Evolutionary conservation across 139 green algal genomes (phyloP), one percentile per base, ranked within the genome.

Genomic region (Microglena sp.): DNA sequence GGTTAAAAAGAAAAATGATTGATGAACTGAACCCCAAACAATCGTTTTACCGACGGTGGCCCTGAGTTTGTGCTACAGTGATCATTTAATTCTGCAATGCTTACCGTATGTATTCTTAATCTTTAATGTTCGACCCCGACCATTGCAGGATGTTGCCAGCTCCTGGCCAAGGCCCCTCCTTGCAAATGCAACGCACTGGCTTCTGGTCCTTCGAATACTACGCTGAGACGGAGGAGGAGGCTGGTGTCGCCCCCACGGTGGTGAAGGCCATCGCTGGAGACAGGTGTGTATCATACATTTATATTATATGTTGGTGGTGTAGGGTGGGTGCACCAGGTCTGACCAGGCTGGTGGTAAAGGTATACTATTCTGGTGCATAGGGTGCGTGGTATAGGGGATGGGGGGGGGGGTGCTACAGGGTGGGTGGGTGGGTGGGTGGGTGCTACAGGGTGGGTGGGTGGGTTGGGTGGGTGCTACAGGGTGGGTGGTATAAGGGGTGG

Each of bases 171-270:
- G 50, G 50, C 21, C 50, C 50, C 11, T 59, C 50, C 21, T 18
- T 32, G 21, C 21, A 18, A 11, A n/a, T n/a, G 50, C 11, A 11
- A 6, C 15, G 22, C 21, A 11, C 11, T 26, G 50, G 50, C 18
- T n/a, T 11, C 50, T 59, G 50, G 50, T 11, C 6, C 21, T n/a
- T 32, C 57, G 63, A 66, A 11, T 43, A 79, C 63, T 57, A 83
- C 11, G 79, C 50, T 2, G 31, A 81, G 21, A 82, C 73, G 18
- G 70, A 86, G 35, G 76, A 79, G 66, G 4, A 62, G 40, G 4
- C 33, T 31, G 70, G 62, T 0, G 28, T 35, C 7, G 40, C 68
- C 58, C 72, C 76, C 2, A 63, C 61, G 24, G 69, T 78, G 24
- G 50, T 86, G 26, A 21, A 67, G 22, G 76, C 63, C 2, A 5